Evolutionary conservation across 1,284 basidiomycete genomes (phyloP).

Genomic region (Tremellales sp.): DNA sequence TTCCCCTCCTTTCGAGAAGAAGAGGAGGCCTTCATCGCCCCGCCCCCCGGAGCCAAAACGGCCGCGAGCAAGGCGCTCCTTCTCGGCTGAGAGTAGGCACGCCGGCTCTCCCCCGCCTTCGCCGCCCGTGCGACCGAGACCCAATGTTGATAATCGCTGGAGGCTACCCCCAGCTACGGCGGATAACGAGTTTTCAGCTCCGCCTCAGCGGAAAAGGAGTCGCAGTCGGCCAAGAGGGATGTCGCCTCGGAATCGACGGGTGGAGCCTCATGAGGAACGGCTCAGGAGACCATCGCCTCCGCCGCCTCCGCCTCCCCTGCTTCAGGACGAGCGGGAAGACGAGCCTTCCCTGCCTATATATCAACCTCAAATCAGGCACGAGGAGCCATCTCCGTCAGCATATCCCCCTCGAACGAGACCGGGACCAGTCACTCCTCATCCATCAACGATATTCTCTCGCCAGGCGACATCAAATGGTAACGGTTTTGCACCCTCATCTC

Average conservation of each 20-base stretch:
- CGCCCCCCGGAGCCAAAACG: conserved; percentile 9
- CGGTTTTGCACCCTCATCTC: background rate
- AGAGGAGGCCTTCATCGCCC: conserved; percentile 14
- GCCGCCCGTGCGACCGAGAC: background rate
- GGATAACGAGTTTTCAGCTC: background rate
- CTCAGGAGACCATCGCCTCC: background rate
- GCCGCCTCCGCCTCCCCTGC: background rate
- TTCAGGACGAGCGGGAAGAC: background rate
- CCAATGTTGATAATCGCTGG: background rate
- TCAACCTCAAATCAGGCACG: too few species aligned
- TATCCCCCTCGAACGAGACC: background rate
- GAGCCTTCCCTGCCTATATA: too few species aligned
- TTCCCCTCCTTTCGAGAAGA: conserved; percentile 12
- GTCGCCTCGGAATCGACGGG: background rate
- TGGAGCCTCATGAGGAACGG: background rate
- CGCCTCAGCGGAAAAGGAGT: background rate
- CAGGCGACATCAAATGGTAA: background rate
- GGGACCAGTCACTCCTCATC: background rate
- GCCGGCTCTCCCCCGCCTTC: conserved; percentile 1
- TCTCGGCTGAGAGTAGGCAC: background rate
- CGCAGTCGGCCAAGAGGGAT: conserved; percentile 1
- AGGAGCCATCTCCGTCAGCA: background rate
- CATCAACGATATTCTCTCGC: background rate
- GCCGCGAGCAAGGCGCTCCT: conserved; percentile 4
- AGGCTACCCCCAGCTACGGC: background rate